A percentile compares a stretch with the other conserved stretches of the same genome.
Conservation (phyloP, 108 stramenopile species). For the Craspedostauros australis region DNA sequence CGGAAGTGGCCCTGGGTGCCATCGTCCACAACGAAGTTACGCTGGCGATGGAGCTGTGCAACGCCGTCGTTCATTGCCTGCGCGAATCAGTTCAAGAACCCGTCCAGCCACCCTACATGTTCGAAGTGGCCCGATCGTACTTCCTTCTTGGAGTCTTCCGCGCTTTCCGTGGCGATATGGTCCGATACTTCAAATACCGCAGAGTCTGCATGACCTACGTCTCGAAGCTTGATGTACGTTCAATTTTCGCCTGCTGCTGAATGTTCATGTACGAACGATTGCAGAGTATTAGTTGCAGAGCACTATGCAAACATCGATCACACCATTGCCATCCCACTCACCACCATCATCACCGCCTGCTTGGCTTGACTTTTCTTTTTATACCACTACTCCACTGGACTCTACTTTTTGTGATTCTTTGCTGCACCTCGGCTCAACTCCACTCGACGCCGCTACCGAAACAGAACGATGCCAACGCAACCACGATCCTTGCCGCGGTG, state of each 20-base stretch:
- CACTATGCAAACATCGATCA: neutral
- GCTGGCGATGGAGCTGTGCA: constrained; percentile 73
- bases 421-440: no score
- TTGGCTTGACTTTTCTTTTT: no score
- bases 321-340: neutral
- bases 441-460: no score
- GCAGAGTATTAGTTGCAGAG: neutral
- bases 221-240: constrained; percentile 50
- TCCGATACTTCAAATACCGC: constrained; percentile 83
- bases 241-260: neutral
- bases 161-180: constrained; percentile 76
- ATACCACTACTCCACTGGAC: neutral
- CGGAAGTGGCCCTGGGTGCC: constrained; percentile 78
- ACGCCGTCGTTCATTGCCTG: constrained; percentile 76
- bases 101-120: constrained; percentile 55
- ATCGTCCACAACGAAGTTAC: constrained; percentile 67
- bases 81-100: constrained; percentile 55
- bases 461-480: constrained; percentile 42
- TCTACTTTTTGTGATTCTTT: constrained; percentile 2
- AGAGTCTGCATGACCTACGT: constrained; percentile 76
- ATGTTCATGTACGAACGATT: neutral
- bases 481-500: constrained; percentile 62
- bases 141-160: constrained; percentile 78
- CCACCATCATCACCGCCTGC: no score
- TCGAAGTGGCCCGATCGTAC: constrained; percentile 75